Base-by-base conservation (phyloP, 139 green algal species). In the Chlamydomonas schloesseri region DNA sequence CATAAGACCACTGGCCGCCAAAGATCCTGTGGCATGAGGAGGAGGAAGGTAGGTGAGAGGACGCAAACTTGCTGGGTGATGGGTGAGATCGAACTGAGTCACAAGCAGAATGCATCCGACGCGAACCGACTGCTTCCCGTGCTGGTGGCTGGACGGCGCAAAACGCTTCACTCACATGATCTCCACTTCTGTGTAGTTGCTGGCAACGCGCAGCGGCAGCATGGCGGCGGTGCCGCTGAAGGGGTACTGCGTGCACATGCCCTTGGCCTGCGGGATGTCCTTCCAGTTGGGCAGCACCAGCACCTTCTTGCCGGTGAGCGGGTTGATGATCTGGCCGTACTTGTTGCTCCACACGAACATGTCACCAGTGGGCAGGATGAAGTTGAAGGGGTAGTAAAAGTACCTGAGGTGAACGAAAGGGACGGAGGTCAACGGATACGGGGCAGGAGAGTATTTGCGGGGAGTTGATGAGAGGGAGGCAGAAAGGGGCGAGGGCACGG, bases 301-400 rank as follows among this genome's bases (percentile, higher is more conserved):
- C 21, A 68, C 58, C 34, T 14, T 68, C 26, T 74, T 50, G 82
- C 82, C 82, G 5, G 71, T 87, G 17, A 82, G 58, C 14, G 82
- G 82, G 26, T 73, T 4, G 50, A 91, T 85, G 79, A 91, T 88
- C 36, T 70, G 71, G 71, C 88, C 83, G 65, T 76, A 77, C 13
- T 58, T 57, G 72, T 77, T 74, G 69, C 65, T 73, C 23, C 50
- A 91, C 64, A 75, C 83, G 67, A 89, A 91, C 34, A 91, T 73
- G 65, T 82, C 73, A 55, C 78, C 78, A 9, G 83, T 81, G 8
- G 88, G 88, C 72, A 91, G 62, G 5, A 89, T 31, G 60, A 81
- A 91, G 79, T 89, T 87, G 79, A 86, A 86, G 36, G 88, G 88
- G 79, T 91, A 91, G 88, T 89, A 91, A 29, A 85, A 85, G 65